Percentiles rank a stretch among this genome's conserved stretches.
These are phyloP conservation scores for Prosopis cineraria DNA, from an alignment of 306 rosid species.

Conservation along the genomic window DNA sequence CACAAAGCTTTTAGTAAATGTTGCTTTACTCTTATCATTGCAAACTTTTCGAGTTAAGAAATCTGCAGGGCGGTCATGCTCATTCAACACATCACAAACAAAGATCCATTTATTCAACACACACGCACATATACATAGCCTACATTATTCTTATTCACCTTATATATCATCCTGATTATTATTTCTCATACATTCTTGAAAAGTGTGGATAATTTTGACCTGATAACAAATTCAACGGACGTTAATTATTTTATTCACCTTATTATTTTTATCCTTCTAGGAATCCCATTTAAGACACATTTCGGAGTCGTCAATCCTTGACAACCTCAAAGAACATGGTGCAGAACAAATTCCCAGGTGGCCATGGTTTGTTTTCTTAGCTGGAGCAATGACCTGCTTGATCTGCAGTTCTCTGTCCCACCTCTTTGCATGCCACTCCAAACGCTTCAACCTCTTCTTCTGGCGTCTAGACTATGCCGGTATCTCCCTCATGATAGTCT, in stretches of 20 bases:
- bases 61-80: neutral
- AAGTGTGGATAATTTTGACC: neutral
- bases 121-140: too few relatives aligned
- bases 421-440: conserved; percentile 80
- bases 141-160: too few relatives aligned
- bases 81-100: neutral
- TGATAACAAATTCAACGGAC: neutral
- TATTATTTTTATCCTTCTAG: conserved; percentile 29
- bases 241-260: too few relatives aligned
- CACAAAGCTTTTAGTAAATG: neutral
- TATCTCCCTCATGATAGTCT: conserved; percentile 74
- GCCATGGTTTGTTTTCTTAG: conserved; percentile 85
- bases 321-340: conserved; percentile 25
- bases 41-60: too few relatives aligned
- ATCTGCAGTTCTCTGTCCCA: conserved; percentile 77
- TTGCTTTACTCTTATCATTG: neutral
- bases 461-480: conserved; percentile 91
- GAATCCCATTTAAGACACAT: conserved; percentile 43
- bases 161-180: too few relatives aligned
- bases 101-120: too few relatives aligned
- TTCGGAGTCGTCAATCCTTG: conserved; percentile 33
- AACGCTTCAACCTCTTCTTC: conserved; percentile 64
- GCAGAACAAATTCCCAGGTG: conserved; percentile 48
- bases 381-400: conserved; percentile 77
- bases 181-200: neutral